Conservation (phyloP, 176 grass and related monocot species). For the Rhipidocladum racemiflorum region DNA sequence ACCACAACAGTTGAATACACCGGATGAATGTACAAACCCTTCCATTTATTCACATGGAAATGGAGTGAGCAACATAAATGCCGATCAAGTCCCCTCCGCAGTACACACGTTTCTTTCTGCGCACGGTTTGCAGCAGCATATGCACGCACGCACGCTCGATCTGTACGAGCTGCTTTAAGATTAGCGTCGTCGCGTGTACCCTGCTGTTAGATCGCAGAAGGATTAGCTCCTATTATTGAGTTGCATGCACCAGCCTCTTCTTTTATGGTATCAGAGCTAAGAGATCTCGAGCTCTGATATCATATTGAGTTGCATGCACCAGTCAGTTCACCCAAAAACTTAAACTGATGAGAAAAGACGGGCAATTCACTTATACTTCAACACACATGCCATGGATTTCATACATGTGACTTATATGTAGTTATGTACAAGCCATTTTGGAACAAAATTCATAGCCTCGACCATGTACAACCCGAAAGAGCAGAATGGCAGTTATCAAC, state of each 20-base stretch:
- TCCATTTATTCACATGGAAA: neutral
- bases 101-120: conserved; percentile 27
- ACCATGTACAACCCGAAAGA: neutral
- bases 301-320: too few relatives aligned
- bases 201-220: neutral
- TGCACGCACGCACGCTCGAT: neutral
- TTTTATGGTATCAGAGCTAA: too few relatives aligned
- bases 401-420: conserved; percentile 17
- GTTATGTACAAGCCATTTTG: conserved; percentile 11
- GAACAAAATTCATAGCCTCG: conserved; percentile 11
- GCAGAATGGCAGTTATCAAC: conserved; percentile 1
- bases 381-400: too few relatives aligned
- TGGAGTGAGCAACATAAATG: neutral
- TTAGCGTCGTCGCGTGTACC: neutral
- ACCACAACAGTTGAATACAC: neutral
- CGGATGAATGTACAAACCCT: neutral
- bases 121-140: neutral
- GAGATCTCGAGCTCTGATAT: too few relatives aligned
- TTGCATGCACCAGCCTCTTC: too few relatives aligned
- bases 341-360: too few relatives aligned
- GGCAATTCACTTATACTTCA: too few relatives aligned
- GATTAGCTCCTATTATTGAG: too few relatives aligned
- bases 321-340: too few relatives aligned
- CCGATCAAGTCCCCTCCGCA: neutral
- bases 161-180: neutral